Base-by-base conservation (phyloP, 2,329 filamentous ascomycete species). In the Dactylellina parvicollis region DNA sequence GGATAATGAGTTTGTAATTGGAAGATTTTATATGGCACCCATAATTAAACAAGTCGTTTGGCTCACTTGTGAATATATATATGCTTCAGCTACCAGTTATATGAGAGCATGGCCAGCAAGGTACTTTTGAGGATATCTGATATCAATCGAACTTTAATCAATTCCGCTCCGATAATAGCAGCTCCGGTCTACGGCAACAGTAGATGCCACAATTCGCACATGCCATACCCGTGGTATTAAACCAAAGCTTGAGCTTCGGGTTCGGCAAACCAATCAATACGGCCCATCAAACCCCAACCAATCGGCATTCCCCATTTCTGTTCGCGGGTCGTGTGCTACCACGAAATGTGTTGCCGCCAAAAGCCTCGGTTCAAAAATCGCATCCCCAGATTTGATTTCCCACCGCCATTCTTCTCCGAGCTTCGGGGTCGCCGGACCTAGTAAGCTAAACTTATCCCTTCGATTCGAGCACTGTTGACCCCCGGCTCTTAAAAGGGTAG, bases 321-420 rank as follows among this genome's bases (percentile, higher is more conserved):
- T n/a, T n/a, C n/a, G n/a, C n/a, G n/a, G n/a, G 46, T 62, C 46
- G 44, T 62, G 59, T 55, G 47, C 59, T 22, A 64, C 59, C 32
- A 30, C 20, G 22, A 9, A 40, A 56, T 36, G 8, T 12, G 30
- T 65, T 55, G 30, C 49, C 30, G 32, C 10, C 16, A 28, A 36
- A 12, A 56, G 50, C 61, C 61, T 66, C 61, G 61, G 61, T 40
- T 66, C 61, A 66, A 66, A 66, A 56, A 24, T 7, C 4, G 18
- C 47, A 16, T 36, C 49, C 49, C 49, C 49, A 36, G 49, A 54
- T 54, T 62, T 4, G 22, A 24, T 18, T 36, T 16, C 3, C 14
- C n/a, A n/a, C n/a, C 12, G 4, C 38, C 24, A 12, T 12, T 20
- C 34, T 36, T 38, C 20, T 50, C 32, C 59, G 47, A 44, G 47